Percentiles rank a stretch among this genome's conserved stretches.
phyloP scores from a whole-genome alignment of 2,329 filamentous ascomycete genomes.

The Ophiocordyceps unilateralis region DNA sequence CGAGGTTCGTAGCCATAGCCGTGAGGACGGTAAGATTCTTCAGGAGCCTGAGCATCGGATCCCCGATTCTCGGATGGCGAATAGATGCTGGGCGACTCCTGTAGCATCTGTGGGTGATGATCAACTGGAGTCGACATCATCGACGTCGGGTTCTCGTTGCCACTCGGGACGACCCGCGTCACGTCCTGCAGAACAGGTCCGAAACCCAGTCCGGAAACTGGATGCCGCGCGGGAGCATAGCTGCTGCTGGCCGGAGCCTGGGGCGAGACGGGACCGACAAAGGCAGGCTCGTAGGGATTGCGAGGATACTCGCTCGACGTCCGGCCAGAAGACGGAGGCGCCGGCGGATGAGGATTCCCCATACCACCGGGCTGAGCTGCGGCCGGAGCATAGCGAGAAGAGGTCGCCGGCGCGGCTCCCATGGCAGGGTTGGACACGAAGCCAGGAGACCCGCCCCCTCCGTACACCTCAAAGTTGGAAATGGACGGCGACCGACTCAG shows the following conservation, averaged over 20 bases:
- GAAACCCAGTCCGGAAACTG: constrained; percentile 9
- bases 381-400: constrained; percentile 22
- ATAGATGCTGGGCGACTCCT: constrained; percentile 9
- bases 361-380: constrained; percentile 5
- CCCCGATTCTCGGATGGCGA: constrained; percentile 2
- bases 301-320: constrained; percentile 13
- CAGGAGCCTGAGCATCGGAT: constrained; percentile 5
- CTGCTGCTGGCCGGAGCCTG: constrained; percentile 3
- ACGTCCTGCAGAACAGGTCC: constrained; percentile 5
- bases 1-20: constrained; percentile 36
- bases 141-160: not conserved
- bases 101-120: constrained; percentile 14
- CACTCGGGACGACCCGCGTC: not conserved
- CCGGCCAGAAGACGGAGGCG: constrained; percentile 11
- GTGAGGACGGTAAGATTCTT: constrained; percentile 24
- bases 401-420: too few species aligned
- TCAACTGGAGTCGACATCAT: constrained; percentile 4
- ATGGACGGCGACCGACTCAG: constrained; percentile 58
- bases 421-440: constrained; percentile 13
- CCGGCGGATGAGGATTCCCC: constrained; percentile 23
- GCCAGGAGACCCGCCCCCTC: constrained; percentile 24
- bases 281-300: constrained; percentile 19
- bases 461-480: constrained; percentile 59
- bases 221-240: constrained; percentile 6
- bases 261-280: constrained; percentile 5